A percentile compares a stretch with the other conserved stretches of the same genome.
phyloP scores from a whole-genome alignment of 2,329 filamentous ascomycete species.

The Hypoxylon sp. region DNA sequence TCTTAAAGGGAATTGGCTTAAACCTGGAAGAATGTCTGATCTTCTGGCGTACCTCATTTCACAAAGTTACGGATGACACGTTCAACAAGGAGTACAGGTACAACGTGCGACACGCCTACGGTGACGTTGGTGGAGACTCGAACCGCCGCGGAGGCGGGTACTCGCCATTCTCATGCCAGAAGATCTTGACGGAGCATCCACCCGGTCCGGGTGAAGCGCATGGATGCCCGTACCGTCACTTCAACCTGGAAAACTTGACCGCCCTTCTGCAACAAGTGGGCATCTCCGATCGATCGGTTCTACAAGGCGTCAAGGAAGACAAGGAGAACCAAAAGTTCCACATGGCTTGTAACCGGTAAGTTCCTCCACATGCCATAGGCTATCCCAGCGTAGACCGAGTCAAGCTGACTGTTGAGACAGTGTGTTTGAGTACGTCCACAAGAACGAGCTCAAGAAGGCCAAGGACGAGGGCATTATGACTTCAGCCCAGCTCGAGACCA shows the following conservation, averaged over 20 bases:
- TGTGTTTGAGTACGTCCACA: conserved; percentile 91
- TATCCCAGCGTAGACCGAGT: neutral
- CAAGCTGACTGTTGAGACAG: conserved; percentile 55
- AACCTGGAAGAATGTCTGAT: conserved; percentile 90
- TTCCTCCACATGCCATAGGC: conserved; percentile 27
- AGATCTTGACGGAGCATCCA: conserved; percentile 89
- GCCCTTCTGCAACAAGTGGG: conserved; percentile 81
- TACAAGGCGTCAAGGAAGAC: conserved; percentile 88
- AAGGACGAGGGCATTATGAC: conserved; percentile 80
- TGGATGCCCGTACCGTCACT: conserved; percentile 97
- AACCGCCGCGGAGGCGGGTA: conserved; percentile 90
- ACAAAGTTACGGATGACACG: conserved; percentile 87
- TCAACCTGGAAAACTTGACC: conserved; percentile 86
- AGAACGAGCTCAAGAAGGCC: conserved; percentile 79
- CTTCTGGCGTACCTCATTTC: conserved; percentile 92
- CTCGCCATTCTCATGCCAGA: conserved; percentile 92
- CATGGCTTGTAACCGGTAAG: conserved; percentile 90
- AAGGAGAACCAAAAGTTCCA: conserved; percentile 90
- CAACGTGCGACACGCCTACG: conserved; percentile 94
- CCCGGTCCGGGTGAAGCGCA: conserved; percentile 90
- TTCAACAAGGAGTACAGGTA: conserved; percentile 99
- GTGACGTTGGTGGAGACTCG: conserved; percentile 92
- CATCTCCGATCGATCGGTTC: conserved; percentile 79
- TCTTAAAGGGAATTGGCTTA: conserved; percentile 94
- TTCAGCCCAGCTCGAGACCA: conserved; percentile 86